These are phyloP conservation scores for Suhomyces anneliseae DNA, from an alignment of 1,139 yeast species.

Conservation along the genomic window DNA sequence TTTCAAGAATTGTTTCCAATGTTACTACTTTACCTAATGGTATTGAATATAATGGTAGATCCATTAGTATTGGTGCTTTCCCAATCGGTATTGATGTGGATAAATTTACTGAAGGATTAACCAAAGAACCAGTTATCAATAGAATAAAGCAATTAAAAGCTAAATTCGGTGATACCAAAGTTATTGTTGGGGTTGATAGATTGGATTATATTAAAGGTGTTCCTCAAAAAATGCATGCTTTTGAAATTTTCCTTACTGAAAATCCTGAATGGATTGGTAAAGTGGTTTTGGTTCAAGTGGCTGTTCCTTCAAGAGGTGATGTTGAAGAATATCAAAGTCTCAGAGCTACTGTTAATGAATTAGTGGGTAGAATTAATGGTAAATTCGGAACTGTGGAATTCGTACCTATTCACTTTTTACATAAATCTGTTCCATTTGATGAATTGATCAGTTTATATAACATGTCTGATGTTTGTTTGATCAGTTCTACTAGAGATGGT, in stretches of 20 bases:
- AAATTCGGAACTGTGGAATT: constrained; percentile 95
- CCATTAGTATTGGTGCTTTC: constrained; percentile 90
- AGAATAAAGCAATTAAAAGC: constrained; percentile 63
- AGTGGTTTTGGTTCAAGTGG: constrained; percentile 92
- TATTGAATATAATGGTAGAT: constrained; percentile 72
- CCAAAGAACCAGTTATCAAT: constrained; percentile 58
- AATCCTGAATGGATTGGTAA: constrained; percentile 99
- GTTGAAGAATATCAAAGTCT: constrained; percentile 96
- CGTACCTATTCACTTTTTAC: constrained; percentile 96
- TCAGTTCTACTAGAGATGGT: constrained; percentile 94
- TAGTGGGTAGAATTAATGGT: constrained; percentile 96
- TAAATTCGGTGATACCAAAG: constrained; percentile 69
- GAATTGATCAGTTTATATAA: constrained; percentile 88
- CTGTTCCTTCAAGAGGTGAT: constrained; percentile 97
- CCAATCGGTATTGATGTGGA: constrained; percentile 98
- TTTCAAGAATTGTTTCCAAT: constrained; percentile 74
- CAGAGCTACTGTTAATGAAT: constrained; percentile 90
- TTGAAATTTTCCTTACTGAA: constrained; percentile 85
- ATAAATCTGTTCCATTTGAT: constrained; percentile 84
- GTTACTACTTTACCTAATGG: constrained; percentile 91
- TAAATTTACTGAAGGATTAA: constrained; percentile 78
- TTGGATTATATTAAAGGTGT: constrained; percentile 96
- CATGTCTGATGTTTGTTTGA: constrained; percentile 86
- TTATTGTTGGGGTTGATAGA: constrained; percentile 95
- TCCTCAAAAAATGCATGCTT: constrained; percentile 94